Percentiles rank a stretch among this genome's conserved stretches.
Conservation (phyloP, 2,329 filamentous ascomycete species). For the Venturia nashicola region DNA sequence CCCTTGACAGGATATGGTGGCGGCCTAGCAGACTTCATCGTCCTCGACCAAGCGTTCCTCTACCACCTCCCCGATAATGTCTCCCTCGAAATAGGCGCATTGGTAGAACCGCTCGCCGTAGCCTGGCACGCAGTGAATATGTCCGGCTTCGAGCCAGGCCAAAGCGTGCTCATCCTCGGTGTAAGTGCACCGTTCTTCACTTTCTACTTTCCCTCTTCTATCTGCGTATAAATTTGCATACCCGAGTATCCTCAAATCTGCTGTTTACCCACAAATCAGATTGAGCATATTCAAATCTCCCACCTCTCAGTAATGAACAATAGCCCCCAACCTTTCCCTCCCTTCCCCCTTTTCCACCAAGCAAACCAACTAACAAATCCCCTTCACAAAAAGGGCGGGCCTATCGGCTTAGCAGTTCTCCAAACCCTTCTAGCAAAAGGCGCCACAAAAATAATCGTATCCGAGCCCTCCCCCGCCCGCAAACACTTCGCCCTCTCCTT, state of each 20-base stretch:
- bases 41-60: constrained; percentile 34
- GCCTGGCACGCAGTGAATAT: constrained; percentile 44
- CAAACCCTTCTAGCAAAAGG: constrained; percentile 32
- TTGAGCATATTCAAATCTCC: too few species aligned
- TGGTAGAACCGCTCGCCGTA: constrained; percentile 42
- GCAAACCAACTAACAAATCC: neutral
- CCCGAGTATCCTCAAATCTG: too few species aligned
- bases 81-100: constrained; percentile 35
- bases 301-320: too few species aligned
- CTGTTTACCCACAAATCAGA: too few species aligned
- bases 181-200: neutral
- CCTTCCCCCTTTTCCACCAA: neutral
- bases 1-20: constrained; percentile 33
- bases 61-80: constrained; percentile 39
- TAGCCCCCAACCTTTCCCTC: too few species aligned
- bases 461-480: constrained; percentile 35
- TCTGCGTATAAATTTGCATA: too few species aligned
- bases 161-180: constrained; percentile 37
- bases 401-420: constrained; percentile 40
- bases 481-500: constrained; percentile 38
- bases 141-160: constrained; percentile 34
- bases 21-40: constrained; percentile 39
- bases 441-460: constrained; percentile 39
- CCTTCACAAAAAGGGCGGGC: constrained; percentile 25
- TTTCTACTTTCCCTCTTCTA: too few species aligned